A percentile compares a stretch with the other conserved stretches of the same genome.
These are phyloP conservation scores for Neopestalotiopsis clavispora DNA, from an alignment of 2,329 filamentous ascomycete genomes.

Conservation along the genomic window DNA sequence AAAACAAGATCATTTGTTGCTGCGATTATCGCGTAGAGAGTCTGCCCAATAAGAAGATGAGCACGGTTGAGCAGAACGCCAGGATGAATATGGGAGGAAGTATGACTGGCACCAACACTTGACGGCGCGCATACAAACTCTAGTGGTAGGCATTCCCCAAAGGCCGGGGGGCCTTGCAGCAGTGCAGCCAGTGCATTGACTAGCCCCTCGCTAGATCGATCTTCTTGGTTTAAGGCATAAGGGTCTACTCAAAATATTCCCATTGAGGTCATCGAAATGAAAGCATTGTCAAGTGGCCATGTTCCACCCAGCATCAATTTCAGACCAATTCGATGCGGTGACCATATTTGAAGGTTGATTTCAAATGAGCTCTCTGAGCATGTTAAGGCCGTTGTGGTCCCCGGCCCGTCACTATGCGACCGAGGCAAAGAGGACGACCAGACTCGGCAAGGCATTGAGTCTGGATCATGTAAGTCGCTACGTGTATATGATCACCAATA, in stretches of 20 bases:
- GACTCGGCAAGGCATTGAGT: constrained; percentile 52
- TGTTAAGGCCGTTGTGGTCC: constrained; percentile 21
- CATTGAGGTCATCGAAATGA: background rate
- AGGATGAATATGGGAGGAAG: background rate
- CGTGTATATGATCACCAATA: background rate
- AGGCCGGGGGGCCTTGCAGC: no score
- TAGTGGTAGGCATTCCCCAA: no score
- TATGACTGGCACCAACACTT: background rate
- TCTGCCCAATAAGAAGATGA: background rate
- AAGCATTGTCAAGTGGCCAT: background rate
- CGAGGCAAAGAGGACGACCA: constrained; percentile 33
- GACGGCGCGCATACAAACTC: background rate
- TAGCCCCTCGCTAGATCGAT: background rate
- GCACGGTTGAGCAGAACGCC: background rate
- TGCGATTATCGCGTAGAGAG: background rate
- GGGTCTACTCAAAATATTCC: constrained; percentile 5
- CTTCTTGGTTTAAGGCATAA: background rate
- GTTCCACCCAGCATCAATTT: background rate
- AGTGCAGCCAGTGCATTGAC: background rate
- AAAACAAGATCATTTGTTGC: no score
- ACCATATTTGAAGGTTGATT: background rate
- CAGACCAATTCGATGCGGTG: background rate
- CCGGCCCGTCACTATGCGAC: constrained; percentile 43
- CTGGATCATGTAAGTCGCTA: constrained; percentile 60
- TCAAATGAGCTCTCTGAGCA: constrained; percentile 29